Conservation (phyloP, 495 filamentous ascomycete species). For the Talaromyces wortmannii region DNA sequence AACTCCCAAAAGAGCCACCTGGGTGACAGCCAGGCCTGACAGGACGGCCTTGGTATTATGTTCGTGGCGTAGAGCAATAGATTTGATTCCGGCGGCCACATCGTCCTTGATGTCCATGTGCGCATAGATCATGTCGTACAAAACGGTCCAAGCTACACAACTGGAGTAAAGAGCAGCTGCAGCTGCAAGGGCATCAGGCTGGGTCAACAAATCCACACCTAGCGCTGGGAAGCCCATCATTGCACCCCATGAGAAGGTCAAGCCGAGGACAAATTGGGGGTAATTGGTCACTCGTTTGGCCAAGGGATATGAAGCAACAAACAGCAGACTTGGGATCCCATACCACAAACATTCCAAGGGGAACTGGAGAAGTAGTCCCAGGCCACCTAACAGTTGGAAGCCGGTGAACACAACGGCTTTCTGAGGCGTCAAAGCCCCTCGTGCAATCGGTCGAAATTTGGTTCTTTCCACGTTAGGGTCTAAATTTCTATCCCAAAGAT, state of each 20-base stretch:
- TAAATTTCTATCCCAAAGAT: conserved; percentile 91
- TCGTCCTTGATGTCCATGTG: conserved; percentile 98
- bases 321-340: conserved; percentile 72
- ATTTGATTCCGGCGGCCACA: conserved; percentile 87
- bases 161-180: conserved; percentile 74
- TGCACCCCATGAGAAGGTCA: conserved; percentile 96
- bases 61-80: conserved; percentile 85
- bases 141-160: conserved; percentile 86
- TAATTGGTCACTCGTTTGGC: conserved; percentile 94
- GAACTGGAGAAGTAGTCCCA: conserved; percentile 80
- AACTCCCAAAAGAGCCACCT: conserved; percentile 71
- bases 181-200: conserved; percentile 55
- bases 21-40: conserved; percentile 63
- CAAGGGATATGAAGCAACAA: conserved; percentile 82
- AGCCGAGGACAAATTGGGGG: conserved; percentile 83
- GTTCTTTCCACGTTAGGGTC: conserved; percentile 89
- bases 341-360: conserved; percentile 79
- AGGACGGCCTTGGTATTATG: conserved; percentile 81
- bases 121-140: conserved; percentile 99
- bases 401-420: conserved; percentile 78
- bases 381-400: conserved; percentile 69
- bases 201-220: conserved; percentile 68
- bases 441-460: conserved; percentile 79
- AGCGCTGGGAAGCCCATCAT: conserved; percentile 95
- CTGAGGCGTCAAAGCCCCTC: conserved; percentile 70